Evolutionary conservation across 192 early-diverging fungal species (phyloP).

Genomic region (Podila epigama): DNA sequence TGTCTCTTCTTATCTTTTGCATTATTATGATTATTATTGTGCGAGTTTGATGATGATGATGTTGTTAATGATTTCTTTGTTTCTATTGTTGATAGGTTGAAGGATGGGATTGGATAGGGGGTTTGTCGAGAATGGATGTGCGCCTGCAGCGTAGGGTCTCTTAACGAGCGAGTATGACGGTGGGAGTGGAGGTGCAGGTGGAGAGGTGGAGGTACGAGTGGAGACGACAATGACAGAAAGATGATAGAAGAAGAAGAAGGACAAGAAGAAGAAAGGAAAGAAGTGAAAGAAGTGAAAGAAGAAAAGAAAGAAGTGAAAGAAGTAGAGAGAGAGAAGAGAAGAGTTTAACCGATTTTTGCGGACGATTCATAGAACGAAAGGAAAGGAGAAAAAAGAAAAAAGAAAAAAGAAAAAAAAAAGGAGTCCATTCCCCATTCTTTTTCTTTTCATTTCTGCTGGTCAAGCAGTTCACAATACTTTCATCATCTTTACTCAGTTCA

Average conservation of each 20-base stretch:
- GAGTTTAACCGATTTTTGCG: not conserved
- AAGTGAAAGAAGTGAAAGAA: not conserved
- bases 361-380: not conserved
- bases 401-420: not conserved
- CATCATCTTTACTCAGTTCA: too few relatives aligned
- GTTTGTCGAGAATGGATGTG: too few relatives aligned
- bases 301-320: not conserved
- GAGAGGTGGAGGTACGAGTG: not conserved
- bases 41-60: not conserved
- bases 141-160: too few relatives aligned
- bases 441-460: too few relatives aligned
- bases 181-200: not conserved
- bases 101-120: too few relatives aligned
- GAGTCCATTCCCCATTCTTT: too few relatives aligned
- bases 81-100: too few relatives aligned
- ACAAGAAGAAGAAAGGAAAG: not conserved
- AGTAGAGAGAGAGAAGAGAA: not conserved
- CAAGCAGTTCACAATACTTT: too few relatives aligned
- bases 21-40: not conserved
- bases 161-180: too few relatives aligned
- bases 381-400: not conserved
- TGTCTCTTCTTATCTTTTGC: slow-evolving; percentile 8
- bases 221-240: too few relatives aligned
- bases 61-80: too few relatives aligned
- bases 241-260: not conserved